Conservation (phyloP, 2,329 filamentous ascomycete genomes). For the Neonectria hederae region DNA sequence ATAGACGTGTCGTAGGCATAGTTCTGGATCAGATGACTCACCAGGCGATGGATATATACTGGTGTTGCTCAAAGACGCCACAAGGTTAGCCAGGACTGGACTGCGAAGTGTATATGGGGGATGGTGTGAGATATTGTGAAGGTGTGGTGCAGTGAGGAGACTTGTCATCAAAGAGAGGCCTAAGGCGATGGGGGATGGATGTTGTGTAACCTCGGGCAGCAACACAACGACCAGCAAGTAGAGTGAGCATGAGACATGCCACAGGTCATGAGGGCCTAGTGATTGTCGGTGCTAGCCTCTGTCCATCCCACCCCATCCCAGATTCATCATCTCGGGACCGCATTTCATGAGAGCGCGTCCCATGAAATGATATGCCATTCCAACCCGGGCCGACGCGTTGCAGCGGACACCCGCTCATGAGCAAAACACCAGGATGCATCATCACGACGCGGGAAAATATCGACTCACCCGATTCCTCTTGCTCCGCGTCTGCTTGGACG, state of each 20-base stretch:
- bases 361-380: too few relatives aligned
- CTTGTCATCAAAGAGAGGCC: not conserved
- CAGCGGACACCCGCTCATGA: not conserved
- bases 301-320: not conserved
- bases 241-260: not conserved
- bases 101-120: not conserved
- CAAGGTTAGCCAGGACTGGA: constrained; percentile 30
- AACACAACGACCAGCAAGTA: not conserved
- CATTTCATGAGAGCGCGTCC: not conserved
- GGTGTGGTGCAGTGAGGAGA: not conserved
- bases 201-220: constrained; percentile 1
- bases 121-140: not conserved
- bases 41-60: constrained; percentile 72
- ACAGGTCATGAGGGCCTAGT: not conserved
- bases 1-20: not conserved
- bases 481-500: constrained; percentile 62
- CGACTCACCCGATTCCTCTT: constrained; percentile 67
- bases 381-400: not conserved
- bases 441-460: constrained; percentile 10
- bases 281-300: constrained; percentile 8
- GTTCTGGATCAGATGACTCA: constrained; percentile 46
- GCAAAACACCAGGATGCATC: not conserved
- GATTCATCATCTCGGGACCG: not conserved
- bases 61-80: constrained; percentile 38
- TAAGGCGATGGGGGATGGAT: not conserved